Conservation (phyloP, 768 basidiomycete species). For the Mycena olivaceomarginata region DNA sequence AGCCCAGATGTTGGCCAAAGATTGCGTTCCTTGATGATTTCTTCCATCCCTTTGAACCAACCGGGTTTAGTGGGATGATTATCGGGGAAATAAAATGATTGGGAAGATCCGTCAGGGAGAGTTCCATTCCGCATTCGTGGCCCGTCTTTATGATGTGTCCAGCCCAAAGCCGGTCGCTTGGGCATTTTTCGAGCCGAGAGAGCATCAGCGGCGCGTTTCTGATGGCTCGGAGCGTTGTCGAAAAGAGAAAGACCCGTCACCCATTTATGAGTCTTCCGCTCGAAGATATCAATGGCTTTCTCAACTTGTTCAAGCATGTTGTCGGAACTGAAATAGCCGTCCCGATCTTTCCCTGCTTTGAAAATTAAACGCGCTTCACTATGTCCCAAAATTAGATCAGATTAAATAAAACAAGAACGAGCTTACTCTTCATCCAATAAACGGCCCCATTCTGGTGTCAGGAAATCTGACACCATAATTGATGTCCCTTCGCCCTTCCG, state of each 20-base stretch:
- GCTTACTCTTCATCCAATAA: slow-evolving; percentile 46
- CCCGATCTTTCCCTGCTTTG: background rate
- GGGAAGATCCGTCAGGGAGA: background rate
- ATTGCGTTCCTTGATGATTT: too few relatives aligned
- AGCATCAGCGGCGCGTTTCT: slow-evolving; percentile 51
- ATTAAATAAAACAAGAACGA: slow-evolving; percentile 25
- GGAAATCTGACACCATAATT: slow-evolving; percentile 59
- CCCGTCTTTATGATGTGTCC: background rate
- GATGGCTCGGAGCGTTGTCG: slow-evolving; percentile 44
- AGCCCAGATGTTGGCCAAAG: background rate
- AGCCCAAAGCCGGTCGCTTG: slow-evolving; percentile 8
- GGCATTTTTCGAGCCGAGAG: too few relatives aligned
- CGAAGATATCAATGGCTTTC: slow-evolving; percentile 55
- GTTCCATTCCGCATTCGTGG: slow-evolving; percentile 18
- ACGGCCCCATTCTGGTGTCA: slow-evolving; percentile 55
- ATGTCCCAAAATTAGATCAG: too few relatives aligned
- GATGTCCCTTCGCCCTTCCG: slow-evolving; percentile 61
- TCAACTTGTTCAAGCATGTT: slow-evolving; percentile 40
- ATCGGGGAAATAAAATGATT: slow-evolving; percentile 38
- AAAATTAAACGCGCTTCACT: background rate
- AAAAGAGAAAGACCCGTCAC: slow-evolving; percentile 44
- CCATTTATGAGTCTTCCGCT: slow-evolving; percentile 50
- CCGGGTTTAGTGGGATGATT: slow-evolving; percentile 42
- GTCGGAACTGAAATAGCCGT: background rate
- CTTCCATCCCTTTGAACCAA: slow-evolving; percentile 10